A percentile compares a stretch with the other conserved stretches of the same genome.
These are phyloP conservation scores for Boletus bicolor DNA, from an alignment of 768 basidiomycete species.

Conservation along the genomic window DNA sequence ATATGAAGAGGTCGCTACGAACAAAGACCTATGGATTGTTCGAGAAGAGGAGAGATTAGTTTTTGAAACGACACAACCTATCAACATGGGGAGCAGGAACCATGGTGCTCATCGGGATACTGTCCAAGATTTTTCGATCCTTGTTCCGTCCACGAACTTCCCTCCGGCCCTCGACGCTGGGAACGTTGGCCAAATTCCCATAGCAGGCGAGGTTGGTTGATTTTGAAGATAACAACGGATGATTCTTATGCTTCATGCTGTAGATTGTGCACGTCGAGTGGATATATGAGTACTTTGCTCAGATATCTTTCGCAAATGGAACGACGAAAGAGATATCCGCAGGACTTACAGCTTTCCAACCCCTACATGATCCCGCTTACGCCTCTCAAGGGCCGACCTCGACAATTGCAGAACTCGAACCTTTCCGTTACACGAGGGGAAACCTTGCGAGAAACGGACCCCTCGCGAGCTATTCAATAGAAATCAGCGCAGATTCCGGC, in stretches of 20 bases:
- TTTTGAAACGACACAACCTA: neutral
- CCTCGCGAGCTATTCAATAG: neutral
- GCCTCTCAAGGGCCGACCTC: neutral
- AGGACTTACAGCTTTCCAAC: slow-evolving; percentile 20
- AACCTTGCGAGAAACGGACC: neutral
- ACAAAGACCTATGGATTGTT: neutral
- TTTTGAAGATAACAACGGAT: neutral
- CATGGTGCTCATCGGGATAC: neutral
- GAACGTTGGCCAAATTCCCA: fast-evolving
- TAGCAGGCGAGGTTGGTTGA: neutral
- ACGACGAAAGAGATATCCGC: slow-evolving; percentile 12
- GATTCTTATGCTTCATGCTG: neutral
- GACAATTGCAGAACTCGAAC: neutral
- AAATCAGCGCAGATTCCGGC: neutral
- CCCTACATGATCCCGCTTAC: neutral
- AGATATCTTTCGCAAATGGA: slow-evolving; percentile 13
- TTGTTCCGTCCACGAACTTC: neutral
- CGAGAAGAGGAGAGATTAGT: neutral
- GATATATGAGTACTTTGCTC: slow-evolving; percentile 20
- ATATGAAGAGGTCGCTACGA: neutral
- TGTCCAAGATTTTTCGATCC: no score
- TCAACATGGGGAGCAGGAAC: neutral
- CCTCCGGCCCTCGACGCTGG: neutral
- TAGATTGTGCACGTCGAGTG: slow-evolving; percentile 1
- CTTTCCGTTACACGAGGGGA: no score